These are phyloP conservation scores for Bondarzewia mesenterica DNA, from an alignment of 1,284 basidiomycete species.

Conservation along the genomic window DNA sequence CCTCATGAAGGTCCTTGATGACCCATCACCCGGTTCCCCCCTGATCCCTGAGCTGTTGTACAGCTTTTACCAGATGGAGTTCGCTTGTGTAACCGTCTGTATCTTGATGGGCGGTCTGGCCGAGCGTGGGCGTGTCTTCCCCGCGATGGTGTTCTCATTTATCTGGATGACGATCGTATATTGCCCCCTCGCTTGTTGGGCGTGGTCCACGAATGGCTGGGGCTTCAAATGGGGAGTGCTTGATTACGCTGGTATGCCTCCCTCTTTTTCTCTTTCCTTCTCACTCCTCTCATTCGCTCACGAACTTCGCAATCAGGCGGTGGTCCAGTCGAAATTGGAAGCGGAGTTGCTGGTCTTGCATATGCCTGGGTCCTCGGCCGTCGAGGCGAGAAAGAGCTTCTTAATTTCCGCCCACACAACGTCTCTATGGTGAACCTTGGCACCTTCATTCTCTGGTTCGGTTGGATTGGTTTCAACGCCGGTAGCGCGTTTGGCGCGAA, in stretches of 20 bases:
- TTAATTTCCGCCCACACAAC: slow-evolving; percentile 91
- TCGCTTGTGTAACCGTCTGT: slow-evolving; percentile 70
- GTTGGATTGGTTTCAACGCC: slow-evolving; percentile 69
- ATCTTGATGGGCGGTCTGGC: slow-evolving; percentile 80
- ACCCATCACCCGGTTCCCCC: slow-evolving; percentile 70
- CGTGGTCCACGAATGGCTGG: slow-evolving; percentile 79
- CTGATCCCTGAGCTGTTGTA: slow-evolving; percentile 69
- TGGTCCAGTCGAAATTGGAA: slow-evolving; percentile 90
- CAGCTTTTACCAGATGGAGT: slow-evolving; percentile 87
- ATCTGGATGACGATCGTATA: slow-evolving; percentile 83
- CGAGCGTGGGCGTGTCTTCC: slow-evolving; percentile 82
- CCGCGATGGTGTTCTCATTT: slow-evolving; percentile 85
- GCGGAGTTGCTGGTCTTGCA: slow-evolving; percentile 80
- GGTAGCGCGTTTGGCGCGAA: slow-evolving; percentile 87
- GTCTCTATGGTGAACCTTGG: slow-evolving; percentile 87
- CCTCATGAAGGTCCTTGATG: slow-evolving; percentile 64
- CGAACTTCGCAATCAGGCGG: slow-evolving; percentile 45
- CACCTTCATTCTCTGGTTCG: slow-evolving; percentile 87
- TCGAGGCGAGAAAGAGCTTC: slow-evolving; percentile 70
- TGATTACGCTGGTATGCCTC: slow-evolving; percentile 62
- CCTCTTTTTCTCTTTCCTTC: neutral
- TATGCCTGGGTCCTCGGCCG: slow-evolving; percentile 81
- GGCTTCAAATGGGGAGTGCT: slow-evolving; percentile 86
- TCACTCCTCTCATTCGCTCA: neutral
- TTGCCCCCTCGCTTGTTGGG: slow-evolving; percentile 74